Conservation (phyloP, 176 grass and related monocot species). For the Bromus sterilis region DNA sequence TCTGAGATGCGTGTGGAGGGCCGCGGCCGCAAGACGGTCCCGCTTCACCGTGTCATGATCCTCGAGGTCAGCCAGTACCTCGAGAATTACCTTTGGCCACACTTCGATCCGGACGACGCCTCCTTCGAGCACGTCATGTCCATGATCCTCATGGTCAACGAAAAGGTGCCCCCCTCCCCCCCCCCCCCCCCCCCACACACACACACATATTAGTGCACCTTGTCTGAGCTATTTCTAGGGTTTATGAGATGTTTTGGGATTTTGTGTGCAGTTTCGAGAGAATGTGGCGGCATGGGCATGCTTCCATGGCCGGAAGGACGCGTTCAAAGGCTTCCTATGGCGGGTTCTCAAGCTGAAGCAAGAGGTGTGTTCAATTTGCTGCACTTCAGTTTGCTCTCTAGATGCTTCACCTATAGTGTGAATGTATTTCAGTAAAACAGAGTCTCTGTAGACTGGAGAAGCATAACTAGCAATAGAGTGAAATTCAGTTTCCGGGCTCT, state of each 20-base stretch:
- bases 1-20: conserved; percentile 59
- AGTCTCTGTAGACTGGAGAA: background rate
- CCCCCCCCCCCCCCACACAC: background rate
- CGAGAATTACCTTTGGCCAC: conserved; percentile 98
- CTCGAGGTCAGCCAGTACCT: conserved; percentile 98
- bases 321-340: conserved; percentile 67
- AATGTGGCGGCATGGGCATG: conserved; percentile 86
- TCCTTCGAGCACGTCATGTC: conserved; percentile 95
- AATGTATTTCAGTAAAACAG: background rate
- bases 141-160: conserved; percentile 96
- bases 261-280: conserved; percentile 64
- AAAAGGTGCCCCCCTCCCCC: conserved; percentile 48
- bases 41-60: conserved; percentile 94
- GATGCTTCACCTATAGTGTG: background rate
- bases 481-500: background rate
- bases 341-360: conserved; percentile 81
- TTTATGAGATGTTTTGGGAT: conserved; percentile 28
- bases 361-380: conserved; percentile 36
- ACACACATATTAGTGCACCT: background rate
- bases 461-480: background rate
- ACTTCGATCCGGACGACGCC: conserved; percentile 54
- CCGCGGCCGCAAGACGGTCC: conserved; percentile 65
- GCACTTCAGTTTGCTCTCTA: background rate
- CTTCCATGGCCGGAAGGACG: conserved; percentile 77
- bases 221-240: conserved; percentile 13